These are phyloP conservation scores for Saussurea involucrata DNA, from an alignment of 129 eudicot species.

Conservation along the genomic window DNA sequence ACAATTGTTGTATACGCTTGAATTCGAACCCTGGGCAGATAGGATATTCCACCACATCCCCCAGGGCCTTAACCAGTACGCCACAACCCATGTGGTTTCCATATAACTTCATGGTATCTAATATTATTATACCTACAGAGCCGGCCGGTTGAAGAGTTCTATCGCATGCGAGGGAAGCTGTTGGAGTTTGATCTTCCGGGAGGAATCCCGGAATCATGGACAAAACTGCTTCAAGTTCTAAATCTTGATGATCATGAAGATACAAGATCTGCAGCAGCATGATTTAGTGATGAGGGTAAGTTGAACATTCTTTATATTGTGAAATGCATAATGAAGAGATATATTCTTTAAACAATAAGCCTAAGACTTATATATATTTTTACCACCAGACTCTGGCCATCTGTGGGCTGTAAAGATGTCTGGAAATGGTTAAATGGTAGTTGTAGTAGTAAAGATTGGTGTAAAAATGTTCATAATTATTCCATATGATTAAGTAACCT, in stretches of 20 bases:
- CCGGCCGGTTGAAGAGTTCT: constrained; percentile 76
- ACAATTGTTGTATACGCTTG: too few species aligned
- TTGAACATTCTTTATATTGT: constrained; percentile 46
- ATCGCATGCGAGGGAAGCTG: constrained; percentile 64
- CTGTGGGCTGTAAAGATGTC: constrained; percentile 11
- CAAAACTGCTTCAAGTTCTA: constrained; percentile 65
- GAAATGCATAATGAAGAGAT: constrained; percentile 25
- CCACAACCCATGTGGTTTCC: too few species aligned
- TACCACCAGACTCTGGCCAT: constrained; percentile 5
- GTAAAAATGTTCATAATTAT: constrained; percentile 13
- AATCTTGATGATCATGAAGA: constrained; percentile 65
- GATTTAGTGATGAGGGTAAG: constrained; percentile 25
- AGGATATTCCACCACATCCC: too few species aligned
- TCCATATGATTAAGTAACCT: not conserved
- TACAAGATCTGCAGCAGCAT: constrained; percentile 66
- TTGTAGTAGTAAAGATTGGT: constrained; percentile 9
- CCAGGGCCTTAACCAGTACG: too few species aligned
- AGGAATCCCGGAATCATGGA: constrained; percentile 87
- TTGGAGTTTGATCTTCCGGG: constrained; percentile 92
- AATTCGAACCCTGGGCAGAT: too few species aligned
- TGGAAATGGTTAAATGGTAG: constrained; percentile 16
- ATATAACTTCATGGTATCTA: not conserved
- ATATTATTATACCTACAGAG: constrained; percentile 38
- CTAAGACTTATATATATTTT: constrained; percentile 16
- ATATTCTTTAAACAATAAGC: constrained; percentile 30